Percentiles rank a stretch among this genome's conserved stretches.
Conservation (phyloP, 768 basidiomycete species). For the Kockovaella imperatae region DNA sequence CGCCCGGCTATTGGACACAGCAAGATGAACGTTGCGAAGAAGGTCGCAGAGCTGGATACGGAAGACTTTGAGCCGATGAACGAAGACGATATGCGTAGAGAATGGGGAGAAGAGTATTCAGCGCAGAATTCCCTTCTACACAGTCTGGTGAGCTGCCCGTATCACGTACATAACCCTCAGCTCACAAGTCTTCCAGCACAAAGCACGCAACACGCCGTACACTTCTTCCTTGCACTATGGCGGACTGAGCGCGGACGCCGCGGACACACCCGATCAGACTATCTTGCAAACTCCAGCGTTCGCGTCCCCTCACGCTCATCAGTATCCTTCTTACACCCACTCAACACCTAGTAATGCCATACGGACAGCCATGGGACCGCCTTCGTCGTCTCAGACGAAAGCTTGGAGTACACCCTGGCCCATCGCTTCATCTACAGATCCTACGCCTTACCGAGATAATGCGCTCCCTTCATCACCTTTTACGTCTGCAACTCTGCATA, state of each 20-base stretch:
- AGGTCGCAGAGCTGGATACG: not conserved
- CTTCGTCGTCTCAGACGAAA: not conserved
- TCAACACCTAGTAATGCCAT: not conserved
- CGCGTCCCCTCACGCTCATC: no score
- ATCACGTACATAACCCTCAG: not conserved
- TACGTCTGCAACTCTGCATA: not conserved
- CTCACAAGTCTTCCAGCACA: not conserved
- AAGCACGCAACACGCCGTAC: no score
- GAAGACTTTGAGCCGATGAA: slow-evolving; percentile 12
- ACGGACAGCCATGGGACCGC: not conserved
- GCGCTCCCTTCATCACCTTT: not conserved
- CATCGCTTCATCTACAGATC: not conserved
- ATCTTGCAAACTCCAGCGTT: no score
- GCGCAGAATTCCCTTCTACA: slow-evolving; percentile 28
- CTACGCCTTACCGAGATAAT: slow-evolving; percentile 3
- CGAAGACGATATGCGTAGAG: slow-evolving; percentile 25
- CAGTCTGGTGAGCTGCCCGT: slow-evolving; percentile 18
- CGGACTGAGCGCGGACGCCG: no score
- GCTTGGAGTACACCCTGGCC: not conserved
- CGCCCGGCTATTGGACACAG: not conserved
- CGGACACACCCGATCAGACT: no score
- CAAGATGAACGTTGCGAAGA: not conserved
- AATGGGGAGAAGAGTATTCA: slow-evolving; percentile 34
- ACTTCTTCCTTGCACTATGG: not conserved
- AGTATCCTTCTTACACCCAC: not conserved